Evolutionary conservation across 2,329 filamentous ascomycete genomes (phyloP).

Genomic region (Diaporthe sp.): DNA sequence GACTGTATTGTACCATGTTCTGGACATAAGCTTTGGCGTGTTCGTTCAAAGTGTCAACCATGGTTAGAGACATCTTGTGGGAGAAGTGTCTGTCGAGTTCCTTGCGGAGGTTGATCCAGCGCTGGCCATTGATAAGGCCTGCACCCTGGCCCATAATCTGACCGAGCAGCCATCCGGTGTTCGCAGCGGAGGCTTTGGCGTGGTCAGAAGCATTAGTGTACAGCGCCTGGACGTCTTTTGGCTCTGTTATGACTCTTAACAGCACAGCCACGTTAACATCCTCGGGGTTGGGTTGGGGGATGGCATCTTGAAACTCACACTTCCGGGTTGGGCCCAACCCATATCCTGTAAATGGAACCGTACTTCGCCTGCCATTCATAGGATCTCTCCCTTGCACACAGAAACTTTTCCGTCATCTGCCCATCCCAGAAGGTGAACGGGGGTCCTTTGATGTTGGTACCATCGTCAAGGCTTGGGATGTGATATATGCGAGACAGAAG

Average conservation of each 20-base stretch:
- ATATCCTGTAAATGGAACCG: background rate
- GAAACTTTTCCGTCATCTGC: slow-evolving; percentile 8
- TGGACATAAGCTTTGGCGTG: background rate
- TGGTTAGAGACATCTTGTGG: background rate
- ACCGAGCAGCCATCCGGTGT: slow-evolving; percentile 7
- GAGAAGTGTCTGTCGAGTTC: slow-evolving; percentile 1
- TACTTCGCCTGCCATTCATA: slow-evolving; percentile 16
- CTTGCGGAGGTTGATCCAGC: slow-evolving; percentile 19
- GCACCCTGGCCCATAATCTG: slow-evolving; percentile 17
- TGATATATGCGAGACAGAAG: background rate
- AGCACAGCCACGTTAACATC: background rate
- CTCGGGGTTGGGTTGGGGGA: too few species aligned
- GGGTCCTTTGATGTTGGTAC: background rate
- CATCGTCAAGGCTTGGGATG: slow-evolving; percentile 1
- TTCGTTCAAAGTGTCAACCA: slow-evolving; percentile 8
- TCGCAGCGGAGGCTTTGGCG: background rate
- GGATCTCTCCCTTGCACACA: background rate
- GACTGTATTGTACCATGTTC: background rate
- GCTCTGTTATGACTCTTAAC: background rate
- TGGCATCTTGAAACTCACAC: background rate
- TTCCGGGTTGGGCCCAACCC: slow-evolving; percentile 2
- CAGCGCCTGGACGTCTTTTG: background rate
- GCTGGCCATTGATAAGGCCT: slow-evolving; percentile 9
- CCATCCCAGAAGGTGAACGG: slow-evolving; percentile 9
- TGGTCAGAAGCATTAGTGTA: slow-evolving; percentile 7